Percentiles rank a stretch among this genome's conserved stretches.
phyloP scores from a whole-genome alignment of 805 yeast species.

The Suhomyces sp. region DNA sequence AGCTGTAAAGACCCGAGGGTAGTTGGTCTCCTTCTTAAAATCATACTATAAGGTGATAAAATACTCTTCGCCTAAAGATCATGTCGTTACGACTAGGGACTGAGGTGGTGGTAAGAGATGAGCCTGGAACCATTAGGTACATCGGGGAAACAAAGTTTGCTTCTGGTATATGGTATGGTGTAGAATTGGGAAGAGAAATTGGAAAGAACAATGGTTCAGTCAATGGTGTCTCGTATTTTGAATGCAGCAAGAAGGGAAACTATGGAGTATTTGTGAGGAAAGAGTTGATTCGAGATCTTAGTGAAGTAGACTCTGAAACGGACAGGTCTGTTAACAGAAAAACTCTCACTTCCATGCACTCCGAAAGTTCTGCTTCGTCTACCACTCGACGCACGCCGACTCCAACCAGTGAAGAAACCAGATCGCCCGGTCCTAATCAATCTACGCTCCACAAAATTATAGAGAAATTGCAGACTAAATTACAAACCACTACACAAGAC shows the following conservation, averaged over 20 bases:
- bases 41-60: background rate
- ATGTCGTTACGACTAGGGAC: slow-evolving; percentile 19
- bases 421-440: slow-evolving; percentile 1
- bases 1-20: background rate
- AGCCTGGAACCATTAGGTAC: slow-evolving; percentile 46
- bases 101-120: slow-evolving; percentile 35
- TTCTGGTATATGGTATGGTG: slow-evolving; percentile 53
- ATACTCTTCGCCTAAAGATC: background rate
- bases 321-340: background rate
- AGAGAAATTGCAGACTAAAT: slow-evolving; percentile 44
- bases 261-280: slow-evolving; percentile 52
- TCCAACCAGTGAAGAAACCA: background rate
- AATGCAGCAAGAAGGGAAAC: slow-evolving; percentile 26
- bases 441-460: slow-evolving; percentile 24
- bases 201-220: slow-evolving; percentile 54
- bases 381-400: background rate
- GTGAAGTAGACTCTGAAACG: background rate
- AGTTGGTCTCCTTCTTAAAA: background rate
- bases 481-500: slow-evolving; percentile 31
- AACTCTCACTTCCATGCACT: background rate
- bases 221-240: slow-evolving; percentile 42
- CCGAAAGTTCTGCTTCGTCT: background rate
- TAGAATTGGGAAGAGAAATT: slow-evolving; percentile 36
- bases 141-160: slow-evolving; percentile 58
- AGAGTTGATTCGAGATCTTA: slow-evolving; percentile 18